Percentiles rank a stretch among this genome's conserved stretches.
These are phyloP conservation scores for Quercus glauca DNA, from an alignment of 306 rosid genomes.

Conservation along the genomic window DNA sequence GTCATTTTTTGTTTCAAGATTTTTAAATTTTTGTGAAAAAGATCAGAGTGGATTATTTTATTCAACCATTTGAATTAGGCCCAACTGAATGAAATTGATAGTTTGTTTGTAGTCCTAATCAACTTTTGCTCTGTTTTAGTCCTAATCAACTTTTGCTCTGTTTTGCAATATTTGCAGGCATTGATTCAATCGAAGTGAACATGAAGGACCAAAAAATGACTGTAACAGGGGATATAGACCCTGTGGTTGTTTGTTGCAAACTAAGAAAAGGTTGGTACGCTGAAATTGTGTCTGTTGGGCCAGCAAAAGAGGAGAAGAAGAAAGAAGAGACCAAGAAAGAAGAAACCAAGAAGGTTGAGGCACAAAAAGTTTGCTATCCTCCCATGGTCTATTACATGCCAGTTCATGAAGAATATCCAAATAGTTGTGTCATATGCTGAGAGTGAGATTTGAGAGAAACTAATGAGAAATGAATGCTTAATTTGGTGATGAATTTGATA, in stretches of 20 bases:
- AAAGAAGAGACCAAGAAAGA: constrained; percentile 19
- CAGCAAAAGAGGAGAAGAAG: constrained; percentile 77
- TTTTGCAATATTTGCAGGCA: constrained; percentile 41
- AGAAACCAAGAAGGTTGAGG: constrained; percentile 32
- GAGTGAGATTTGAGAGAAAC: background rate
- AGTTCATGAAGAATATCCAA: constrained; percentile 65
- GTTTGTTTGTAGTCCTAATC: background rate
- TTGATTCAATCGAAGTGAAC: constrained; percentile 78
- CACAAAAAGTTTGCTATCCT: constrained; percentile 37
- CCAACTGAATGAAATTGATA: background rate
- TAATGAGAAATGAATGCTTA: background rate
- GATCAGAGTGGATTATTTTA: background rate
- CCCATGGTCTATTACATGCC: constrained; percentile 46
- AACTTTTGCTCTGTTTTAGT: too few species aligned
- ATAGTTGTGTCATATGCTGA: constrained; percentile 67
- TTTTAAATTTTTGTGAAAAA: background rate
- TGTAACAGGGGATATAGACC: constrained; percentile 64
- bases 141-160: background rate
- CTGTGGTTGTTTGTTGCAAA: constrained; percentile 52
- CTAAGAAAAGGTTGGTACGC: constrained; percentile 63
- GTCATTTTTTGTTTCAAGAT: background rate
- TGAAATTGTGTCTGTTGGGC: constrained; percentile 74
- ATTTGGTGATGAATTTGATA: too few species aligned
- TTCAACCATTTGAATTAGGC: background rate
- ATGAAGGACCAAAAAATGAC: constrained; percentile 85